Evolutionary conservation across 176 grass and related monocot genomes (phyloP).

Genomic region (Tuctoria greenei): DNA sequence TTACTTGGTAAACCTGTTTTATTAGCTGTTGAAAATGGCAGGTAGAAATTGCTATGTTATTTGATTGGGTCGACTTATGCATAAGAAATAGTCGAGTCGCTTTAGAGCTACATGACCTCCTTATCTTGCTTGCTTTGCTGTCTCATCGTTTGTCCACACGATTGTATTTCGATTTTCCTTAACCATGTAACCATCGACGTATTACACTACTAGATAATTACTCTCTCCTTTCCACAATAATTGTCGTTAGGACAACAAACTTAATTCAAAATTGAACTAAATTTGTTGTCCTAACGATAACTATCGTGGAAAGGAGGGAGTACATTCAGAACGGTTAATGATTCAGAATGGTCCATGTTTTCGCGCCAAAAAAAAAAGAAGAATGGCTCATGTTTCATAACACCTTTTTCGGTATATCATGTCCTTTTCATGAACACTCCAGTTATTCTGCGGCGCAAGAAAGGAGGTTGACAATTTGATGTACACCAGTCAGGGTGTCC

Average conservation of each 20-base stretch:
- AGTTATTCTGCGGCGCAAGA: not conserved
- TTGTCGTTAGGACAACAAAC: no score
- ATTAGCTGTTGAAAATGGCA: not conserved
- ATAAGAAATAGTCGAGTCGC: not conserved
- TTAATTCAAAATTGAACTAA: no score
- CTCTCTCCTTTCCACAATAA: no score
- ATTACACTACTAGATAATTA: not conserved
- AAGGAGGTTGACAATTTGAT: not conserved
- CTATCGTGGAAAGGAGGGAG: no score
- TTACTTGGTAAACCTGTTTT: not conserved
- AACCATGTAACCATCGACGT: not conserved
- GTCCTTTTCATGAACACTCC: not conserved
- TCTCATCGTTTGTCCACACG: not conserved
- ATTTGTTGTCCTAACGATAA: no score
- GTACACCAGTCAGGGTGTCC: not conserved
- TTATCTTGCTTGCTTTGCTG: not conserved
- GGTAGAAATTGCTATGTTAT: not conserved
- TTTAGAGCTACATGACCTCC: not conserved
- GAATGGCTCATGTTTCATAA: not conserved
- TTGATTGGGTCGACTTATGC: constrained; percentile 3
- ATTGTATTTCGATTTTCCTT: not conserved
- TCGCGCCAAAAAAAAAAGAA: no score
- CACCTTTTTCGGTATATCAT: not conserved
- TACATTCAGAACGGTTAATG: not conserved
- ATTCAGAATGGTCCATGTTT: not conserved